Percentiles rank a stretch among this genome's conserved stretches.
These are phyloP conservation scores for Beta lomatogona DNA, from an alignment of 179 eudicot species.

Conservation along the genomic window DNA sequence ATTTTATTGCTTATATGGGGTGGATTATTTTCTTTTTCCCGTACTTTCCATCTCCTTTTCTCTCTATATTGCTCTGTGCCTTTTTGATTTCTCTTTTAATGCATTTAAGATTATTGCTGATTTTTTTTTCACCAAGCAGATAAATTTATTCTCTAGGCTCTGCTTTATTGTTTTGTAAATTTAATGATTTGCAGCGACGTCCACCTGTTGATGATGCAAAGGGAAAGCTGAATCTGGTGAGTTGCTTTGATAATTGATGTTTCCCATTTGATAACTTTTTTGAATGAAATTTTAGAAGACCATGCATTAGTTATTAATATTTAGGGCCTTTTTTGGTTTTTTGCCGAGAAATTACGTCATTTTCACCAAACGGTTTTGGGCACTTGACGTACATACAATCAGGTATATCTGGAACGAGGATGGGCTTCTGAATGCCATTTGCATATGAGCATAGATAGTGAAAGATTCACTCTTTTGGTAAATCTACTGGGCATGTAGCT, in stretches of 20 bases:
- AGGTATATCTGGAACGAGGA: background rate
- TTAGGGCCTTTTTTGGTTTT: background rate
- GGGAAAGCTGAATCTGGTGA: constrained; percentile 69
- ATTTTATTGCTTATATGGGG: constrained; percentile 1
- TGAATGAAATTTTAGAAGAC: too few relatives aligned
- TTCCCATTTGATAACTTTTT: too few relatives aligned
- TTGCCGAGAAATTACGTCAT: background rate
- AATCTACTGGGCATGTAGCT: background rate
- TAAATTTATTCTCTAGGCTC: background rate
- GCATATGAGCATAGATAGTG: background rate
- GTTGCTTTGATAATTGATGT: constrained; percentile 18
- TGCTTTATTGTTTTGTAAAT: background rate
- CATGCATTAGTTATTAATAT: background rate
- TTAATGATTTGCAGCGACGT: constrained; percentile 67
- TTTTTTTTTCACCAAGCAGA: constrained; percentile 1
- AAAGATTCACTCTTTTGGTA: background rate
- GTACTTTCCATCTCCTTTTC: background rate
- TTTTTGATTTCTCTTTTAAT: background rate
- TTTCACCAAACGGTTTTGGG: background rate
- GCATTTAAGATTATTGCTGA: background rate
- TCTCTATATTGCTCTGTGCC: background rate
- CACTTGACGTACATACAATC: background rate
- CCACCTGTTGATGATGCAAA: constrained; percentile 61
- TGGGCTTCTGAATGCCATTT: background rate
- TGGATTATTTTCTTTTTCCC: background rate